A percentile compares a stretch with the other conserved stretches of the same genome.
phyloP scores from a whole-genome alignment of 176 grass and related monocot genomes.

The Chrysopogon serrulatus region DNA sequence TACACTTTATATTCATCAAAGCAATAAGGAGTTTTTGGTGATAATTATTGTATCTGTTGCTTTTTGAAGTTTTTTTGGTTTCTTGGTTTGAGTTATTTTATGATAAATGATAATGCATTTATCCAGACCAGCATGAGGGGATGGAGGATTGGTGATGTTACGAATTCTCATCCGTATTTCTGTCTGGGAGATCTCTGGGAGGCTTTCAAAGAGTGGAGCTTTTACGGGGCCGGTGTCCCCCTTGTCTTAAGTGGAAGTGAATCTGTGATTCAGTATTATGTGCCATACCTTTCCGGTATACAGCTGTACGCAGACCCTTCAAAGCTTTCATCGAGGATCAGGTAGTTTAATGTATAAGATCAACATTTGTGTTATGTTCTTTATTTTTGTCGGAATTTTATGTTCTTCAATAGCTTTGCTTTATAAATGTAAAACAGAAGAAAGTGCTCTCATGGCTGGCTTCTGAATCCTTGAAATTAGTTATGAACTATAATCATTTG shows the following conservation, averaged over 20 bases:
- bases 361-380: neutral
- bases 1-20: neutral
- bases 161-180: slow-evolving; percentile 41
- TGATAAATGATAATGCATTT: neutral
- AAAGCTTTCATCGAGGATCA: slow-evolving; percentile 35
- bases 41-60: neutral
- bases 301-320: slow-evolving; percentile 64
- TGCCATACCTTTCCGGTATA: slow-evolving; percentile 87
- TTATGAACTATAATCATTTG: neutral
- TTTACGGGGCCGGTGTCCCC: slow-evolving; percentile 81
- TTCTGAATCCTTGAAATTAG: slow-evolving; percentile 5
- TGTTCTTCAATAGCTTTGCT: neutral
- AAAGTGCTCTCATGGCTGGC: neutral
- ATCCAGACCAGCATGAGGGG: slow-evolving; percentile 52
- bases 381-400: neutral
- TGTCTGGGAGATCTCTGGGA: slow-evolving; percentile 83
- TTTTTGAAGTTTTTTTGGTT: neutral
- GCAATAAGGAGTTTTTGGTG: neutral
- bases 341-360: slow-evolving; percentile 27
- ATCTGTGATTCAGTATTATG: slow-evolving; percentile 84
- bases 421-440: neutral
- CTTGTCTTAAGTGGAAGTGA: slow-evolving; percentile 70
- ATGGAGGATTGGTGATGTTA: slow-evolving; percentile 42
- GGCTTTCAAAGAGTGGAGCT: slow-evolving; percentile 87
- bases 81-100: neutral